Evolutionary conservation across 257 asterid genomes (phyloP), one percentile per base, ranked within the genome.

Genomic region (Nicotiana tomentosiformis): DNA sequence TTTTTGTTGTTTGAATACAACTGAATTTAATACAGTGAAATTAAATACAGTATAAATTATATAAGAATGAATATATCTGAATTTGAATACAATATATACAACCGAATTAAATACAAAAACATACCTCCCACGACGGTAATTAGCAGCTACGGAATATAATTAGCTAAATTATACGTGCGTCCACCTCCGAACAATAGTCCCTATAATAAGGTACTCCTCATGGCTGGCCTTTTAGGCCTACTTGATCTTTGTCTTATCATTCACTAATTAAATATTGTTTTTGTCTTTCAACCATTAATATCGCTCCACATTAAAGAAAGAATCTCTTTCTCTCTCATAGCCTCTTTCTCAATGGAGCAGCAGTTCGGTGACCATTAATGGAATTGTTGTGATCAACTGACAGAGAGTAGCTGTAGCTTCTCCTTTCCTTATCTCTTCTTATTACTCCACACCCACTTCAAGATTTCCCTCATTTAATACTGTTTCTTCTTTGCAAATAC

Each of bases 281-380:
- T 37, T 20, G 23, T 69, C 65, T 30, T 80, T 78, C 81, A 74
- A 82, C 80, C 78, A 77, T 64, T 77, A 62, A 62, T 29, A 33
- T 43, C 58, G 49, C 35, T 62, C 60, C 79, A 64, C 80, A 82
- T 37, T 55, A 18, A 82, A 61, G 77, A 64, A 23, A 15, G 18
- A 29, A 53, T 51, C 12, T 35, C 84, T 90, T 88, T 86, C 12
- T 60, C 35, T 76, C 61, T 72, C 88, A 87, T 87, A 83, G 88
- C 82, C 92, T 72, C 5, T 57, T 58, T 85, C 84, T 85, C 10
- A 91, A 86, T 93, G 97, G 95, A 77, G 88, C 58, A 84, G 84
- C 32, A 64, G 49, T 83, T 78, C 93, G 95, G 95, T 88, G 93
- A 84, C 76, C 86, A 88, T 90, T 88, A 87, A 91, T 87, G 84